A percentile compares a stretch with the other conserved stretches of the same genome.
Evolutionary conservation across 78 protist species (phyloP).

Genomic region (slime mould (Dictyostelium discoideum)): DNA sequence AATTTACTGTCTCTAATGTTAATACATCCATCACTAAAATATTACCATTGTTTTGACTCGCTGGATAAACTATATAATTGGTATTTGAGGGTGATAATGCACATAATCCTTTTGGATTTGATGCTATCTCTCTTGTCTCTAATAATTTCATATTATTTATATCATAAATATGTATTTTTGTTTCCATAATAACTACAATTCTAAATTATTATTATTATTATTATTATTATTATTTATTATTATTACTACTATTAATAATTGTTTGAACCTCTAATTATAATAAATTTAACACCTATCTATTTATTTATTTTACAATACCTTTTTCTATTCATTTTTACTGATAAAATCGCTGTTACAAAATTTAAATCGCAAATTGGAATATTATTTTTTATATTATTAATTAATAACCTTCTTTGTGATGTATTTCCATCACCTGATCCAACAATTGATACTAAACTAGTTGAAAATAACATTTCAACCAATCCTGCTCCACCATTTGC

Average conservation of each 20-base stretch:
- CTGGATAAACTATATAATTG: constrained; percentile 82
- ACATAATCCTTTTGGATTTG: constrained; percentile 81
- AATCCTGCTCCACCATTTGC: constrained; percentile 94
- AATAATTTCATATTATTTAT: constrained; percentile 86
- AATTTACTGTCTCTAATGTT: constrained; percentile 74
- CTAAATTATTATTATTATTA: constrained; percentile 5
- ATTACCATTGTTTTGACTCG: constrained; percentile 62
- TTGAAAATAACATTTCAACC: constrained; percentile 96
- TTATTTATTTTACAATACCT: constrained; percentile 40
- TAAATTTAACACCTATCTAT: background rate
- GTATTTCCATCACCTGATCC: constrained; percentile 92
- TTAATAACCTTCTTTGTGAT: constrained; percentile 79
- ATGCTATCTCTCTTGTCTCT: constrained; percentile 80
- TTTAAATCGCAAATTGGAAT: constrained; percentile 76
- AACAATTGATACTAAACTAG: constrained; percentile 95
- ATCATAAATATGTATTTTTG: constrained; percentile 86
- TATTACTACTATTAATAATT: background rate
- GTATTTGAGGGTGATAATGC: constrained; percentile 76
- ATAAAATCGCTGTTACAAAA: constrained; percentile 77
- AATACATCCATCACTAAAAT: constrained; percentile 79
- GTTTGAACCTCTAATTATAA: background rate
- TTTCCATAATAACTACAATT: constrained; percentile 85
- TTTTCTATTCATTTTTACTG: constrained; percentile 78
- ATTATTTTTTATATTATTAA: constrained; percentile 84
- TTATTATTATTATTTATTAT: background rate